Base-by-base conservation (phyloP, 2,329 filamentous ascomycete species). In the Xylariales sp. region DNA sequence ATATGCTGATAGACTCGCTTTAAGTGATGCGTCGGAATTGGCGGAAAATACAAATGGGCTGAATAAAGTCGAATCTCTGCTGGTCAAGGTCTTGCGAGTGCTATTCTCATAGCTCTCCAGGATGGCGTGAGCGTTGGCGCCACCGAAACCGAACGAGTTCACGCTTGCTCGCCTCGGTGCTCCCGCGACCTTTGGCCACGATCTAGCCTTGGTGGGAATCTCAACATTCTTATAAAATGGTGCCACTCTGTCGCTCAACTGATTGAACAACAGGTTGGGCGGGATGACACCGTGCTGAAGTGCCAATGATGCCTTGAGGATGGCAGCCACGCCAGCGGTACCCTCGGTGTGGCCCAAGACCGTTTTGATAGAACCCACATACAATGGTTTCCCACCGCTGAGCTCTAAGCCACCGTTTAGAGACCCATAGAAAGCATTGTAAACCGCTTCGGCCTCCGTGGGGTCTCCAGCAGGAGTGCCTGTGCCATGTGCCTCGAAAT, bases 401-500 rank as follows among this genome's bases (percentile, higher is more conserved):
- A n/a, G n/a, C n/a, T n/a, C n/a, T n/a, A n/a, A n/a, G n/a, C n/a
- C n/a, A n/a, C n/a, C n/a, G n/a, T n/a, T n/a, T n/a, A n/a, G n/a
- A n/a, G n/a, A n/a, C 18, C 35, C 11, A 24, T 44, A 46, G 38
- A 50, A 48, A 5, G 41, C 40, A 4, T 19, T 29, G 11, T 27
- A 14, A n/a, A 56, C 48, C 4, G 53, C 54, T 6, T 31, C 36
- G 5, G 53, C 48, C 37, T 57, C 56, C 3, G 34, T 29, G 1
- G 53, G 47, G 29, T 56, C 54, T 16, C 52, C 54, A 13, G 48
- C 48, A 5, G 31, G 41, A 1, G 54, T 59, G 2, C 53, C 53
- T 2, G 52, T 55, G 2, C 54, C 54, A 16, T 57, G 55, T 0
- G 52, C 53, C 20, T 59, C 50, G 28, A 59, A 57, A 33, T 45